Conservation (phyloP, 768 basidiomycete genomes). For the Mycena rebaudengoi region DNA sequence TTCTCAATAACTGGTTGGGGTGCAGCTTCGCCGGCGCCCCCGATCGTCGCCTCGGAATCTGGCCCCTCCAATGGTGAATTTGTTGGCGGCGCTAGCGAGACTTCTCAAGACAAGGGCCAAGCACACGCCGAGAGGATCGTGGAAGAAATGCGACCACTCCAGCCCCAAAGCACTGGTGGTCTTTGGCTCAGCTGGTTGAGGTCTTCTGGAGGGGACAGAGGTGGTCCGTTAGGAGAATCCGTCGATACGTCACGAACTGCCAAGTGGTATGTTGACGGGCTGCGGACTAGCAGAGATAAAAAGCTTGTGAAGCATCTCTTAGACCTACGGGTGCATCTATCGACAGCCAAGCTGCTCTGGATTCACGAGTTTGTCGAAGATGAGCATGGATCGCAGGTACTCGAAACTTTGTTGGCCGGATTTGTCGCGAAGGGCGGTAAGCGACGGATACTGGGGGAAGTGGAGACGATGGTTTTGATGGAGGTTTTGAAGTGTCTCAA, state of each 20-base stretch:
- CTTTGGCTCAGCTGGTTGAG: constrained; percentile 7
- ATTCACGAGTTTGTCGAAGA: constrained; percentile 77
- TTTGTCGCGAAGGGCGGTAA: constrained; percentile 77
- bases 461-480: constrained; percentile 71
- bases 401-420: constrained; percentile 64
- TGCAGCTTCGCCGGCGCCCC: constrained; percentile 41
- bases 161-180: constrained; percentile 18
- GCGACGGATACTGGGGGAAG: constrained; percentile 64
- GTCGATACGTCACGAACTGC: constrained; percentile 12
- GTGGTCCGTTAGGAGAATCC: background rate
- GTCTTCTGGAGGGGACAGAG: constrained; percentile 10
- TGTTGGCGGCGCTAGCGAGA: background rate
- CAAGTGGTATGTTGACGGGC: constrained; percentile 68
- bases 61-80: background rate
- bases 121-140: constrained; percentile 38
- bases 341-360: constrained; percentile 82
- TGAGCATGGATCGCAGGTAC: constrained; percentile 70
- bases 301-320: constrained; percentile 82
- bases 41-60: constrained; percentile 39
- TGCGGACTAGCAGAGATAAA: constrained; percentile 66
- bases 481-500: constrained; percentile 85
- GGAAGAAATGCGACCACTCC: constrained; percentile 9
- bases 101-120: background rate
- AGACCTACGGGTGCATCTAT: constrained; percentile 84
- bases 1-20: constrained; percentile 75